phyloP scores from a whole-genome alignment of 2,329 filamentous ascomycete species.

The Coleophoma eucalyptorum region DNA sequence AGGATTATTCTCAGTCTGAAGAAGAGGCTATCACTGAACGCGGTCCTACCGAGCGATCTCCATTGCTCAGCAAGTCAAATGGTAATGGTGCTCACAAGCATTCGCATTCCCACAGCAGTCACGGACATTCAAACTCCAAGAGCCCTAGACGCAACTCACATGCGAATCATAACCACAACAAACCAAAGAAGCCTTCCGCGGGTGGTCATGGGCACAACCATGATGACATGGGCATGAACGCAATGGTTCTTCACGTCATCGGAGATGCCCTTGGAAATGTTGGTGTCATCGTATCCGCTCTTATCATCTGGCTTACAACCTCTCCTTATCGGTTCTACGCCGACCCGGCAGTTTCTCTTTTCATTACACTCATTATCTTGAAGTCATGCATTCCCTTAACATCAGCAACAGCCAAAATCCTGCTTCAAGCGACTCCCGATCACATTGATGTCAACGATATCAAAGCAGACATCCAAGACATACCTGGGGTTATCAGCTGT shows the following conservation, averaged over 20 bases:
- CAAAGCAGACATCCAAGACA: constrained; percentile 80
- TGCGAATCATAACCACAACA: constrained; percentile 73
- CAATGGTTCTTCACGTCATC: constrained; percentile 71
- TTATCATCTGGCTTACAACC: constrained; percentile 87
- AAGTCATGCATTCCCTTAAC: constrained; percentile 76
- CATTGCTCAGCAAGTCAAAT: constrained; percentile 18
- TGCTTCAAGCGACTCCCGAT: constrained; percentile 89
- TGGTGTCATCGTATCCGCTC: constrained; percentile 76
- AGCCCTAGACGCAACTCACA: constrained; percentile 40
- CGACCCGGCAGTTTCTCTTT: constrained; percentile 85
- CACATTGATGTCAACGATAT: constrained; percentile 87
- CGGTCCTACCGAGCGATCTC: constrained; percentile 30
- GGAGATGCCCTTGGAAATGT: constrained; percentile 85
- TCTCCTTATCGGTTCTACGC: constrained; percentile 82
- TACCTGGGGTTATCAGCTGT: constrained; percentile 83
- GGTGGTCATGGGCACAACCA: constrained; percentile 73
- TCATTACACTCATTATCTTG: constrained; percentile 82
- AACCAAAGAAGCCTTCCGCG: constrained; percentile 60
- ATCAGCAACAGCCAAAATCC: constrained; percentile 76
- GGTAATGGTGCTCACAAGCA: constrained; percentile 3
- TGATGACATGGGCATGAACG: constrained; percentile 92
- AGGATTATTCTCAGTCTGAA: constrained; percentile 42
- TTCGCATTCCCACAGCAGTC: constrained; percentile 8
- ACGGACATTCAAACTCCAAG: constrained; percentile 8
- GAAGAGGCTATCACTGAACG: constrained; percentile 15